Evolutionary conservation across 768 basidiomycete genomes (phyloP).

Genomic region (Hygrocybe punicea): DNA sequence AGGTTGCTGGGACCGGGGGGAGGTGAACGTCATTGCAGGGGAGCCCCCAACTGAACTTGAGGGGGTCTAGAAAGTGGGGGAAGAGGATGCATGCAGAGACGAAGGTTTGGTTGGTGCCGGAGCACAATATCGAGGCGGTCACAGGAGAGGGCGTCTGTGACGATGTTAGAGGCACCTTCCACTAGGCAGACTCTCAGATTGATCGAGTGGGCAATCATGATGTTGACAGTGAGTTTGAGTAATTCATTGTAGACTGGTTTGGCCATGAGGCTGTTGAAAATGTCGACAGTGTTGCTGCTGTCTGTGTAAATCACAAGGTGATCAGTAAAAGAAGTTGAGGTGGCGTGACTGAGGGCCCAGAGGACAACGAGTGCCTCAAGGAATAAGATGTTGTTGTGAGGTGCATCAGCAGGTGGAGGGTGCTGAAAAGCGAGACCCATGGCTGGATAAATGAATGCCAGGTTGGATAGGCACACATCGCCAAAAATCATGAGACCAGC

Average conservation of each 20-base stretch:
- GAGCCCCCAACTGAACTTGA: constrained; percentile 19
- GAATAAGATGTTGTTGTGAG: constrained; percentile 19
- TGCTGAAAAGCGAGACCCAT: constrained; percentile 11
- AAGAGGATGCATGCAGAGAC: too few species aligned
- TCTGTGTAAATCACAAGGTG: constrained; percentile 22
- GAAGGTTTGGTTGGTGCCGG: too few species aligned
- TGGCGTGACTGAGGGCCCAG: constrained; percentile 8
- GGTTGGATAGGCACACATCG: too few species aligned
- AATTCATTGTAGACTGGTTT: too few species aligned
- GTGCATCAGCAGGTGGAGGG: not conserved
- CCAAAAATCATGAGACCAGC: constrained; percentile 18
- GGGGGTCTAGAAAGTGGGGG: too few species aligned
- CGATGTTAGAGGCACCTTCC: constrained; percentile 8
- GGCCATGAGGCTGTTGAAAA: too few species aligned
- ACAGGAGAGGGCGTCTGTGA: constrained; percentile 18
- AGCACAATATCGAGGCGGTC: not conserved
- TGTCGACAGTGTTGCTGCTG: constrained; percentile 21
- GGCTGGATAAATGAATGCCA: constrained; percentile 21
- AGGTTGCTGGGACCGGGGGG: constrained; percentile 28
- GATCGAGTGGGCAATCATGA: constrained; percentile 5
- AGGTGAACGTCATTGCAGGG: constrained; percentile 4
- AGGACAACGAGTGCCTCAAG: constrained; percentile 23
- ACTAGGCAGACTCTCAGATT: constrained; percentile 17
- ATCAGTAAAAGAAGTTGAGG: not conserved
- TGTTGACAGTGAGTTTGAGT: constrained; percentile 14